Base-by-base conservation (phyloP, 2,329 filamentous ascomycete genomes). In the Cladosporium cucumerinum region DNA sequence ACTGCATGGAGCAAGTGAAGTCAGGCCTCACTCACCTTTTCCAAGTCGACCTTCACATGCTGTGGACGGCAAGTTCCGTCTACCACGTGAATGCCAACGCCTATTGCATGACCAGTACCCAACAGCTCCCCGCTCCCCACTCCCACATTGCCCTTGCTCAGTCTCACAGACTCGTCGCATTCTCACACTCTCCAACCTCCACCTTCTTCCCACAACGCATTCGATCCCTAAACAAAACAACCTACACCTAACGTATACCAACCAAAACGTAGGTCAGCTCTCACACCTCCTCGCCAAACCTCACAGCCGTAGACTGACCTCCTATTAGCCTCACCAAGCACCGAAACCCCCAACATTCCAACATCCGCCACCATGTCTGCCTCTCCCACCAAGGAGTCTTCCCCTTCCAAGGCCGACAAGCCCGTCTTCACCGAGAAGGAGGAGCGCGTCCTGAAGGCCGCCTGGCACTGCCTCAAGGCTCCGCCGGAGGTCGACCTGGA, bases 401-500 rank as follows among this genome's bases (percentile, higher is more conserved):
- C 66, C 34, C 55, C 57, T 28, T 39, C 61, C 60, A 62, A 57
- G 55, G 21, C 63, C 32, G 49, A 66, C 14, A 66, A 68, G 57
- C 30, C 63, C 10, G 4, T 57, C 64, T 74, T 77, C 69, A 72
- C 68, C 59, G 69, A 72, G 10, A 72, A 69, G 46, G 74, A 76
- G 51, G 69, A 72, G 63, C 64, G 51, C 12, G 66, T 72, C 43
- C 64, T 75, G 43, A 71, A 75, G 64, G 66, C 70, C 34, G 74
- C 74, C 26, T 75, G 71, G 65, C 36, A 46, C 48, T 75, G 73
- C 48, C 69, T 77, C 57, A 76, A 76, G 70, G 62, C 68, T 21
- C 61, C 68, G 7, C 75, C 74, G 5, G 75, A 77, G 28, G 64
- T 77, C 67, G 74, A 77, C 68, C 71, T 74, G 49, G 66, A 71